Evolutionary conservation across 2,329 filamentous ascomycete species (phyloP).

Genomic region (Chrysoporthe cubensis): DNA sequence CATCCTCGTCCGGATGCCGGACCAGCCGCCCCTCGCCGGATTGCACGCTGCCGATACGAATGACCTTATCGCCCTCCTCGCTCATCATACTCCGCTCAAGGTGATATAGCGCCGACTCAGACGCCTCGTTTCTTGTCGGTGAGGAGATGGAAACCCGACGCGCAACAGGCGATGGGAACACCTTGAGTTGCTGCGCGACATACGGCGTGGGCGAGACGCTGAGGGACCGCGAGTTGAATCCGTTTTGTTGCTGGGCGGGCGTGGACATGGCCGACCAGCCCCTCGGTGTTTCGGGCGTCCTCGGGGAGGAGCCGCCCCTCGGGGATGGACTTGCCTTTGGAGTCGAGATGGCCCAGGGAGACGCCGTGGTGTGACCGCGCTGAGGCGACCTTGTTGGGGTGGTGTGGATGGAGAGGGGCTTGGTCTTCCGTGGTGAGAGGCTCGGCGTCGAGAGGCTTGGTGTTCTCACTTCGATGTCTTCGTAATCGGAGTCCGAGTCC

Average conservation of each 20-base stretch:
- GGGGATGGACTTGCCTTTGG: background rate
- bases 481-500: conserved; percentile 15
- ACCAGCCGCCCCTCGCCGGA: conserved; percentile 11
- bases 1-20: conserved; percentile 1
- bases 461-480: conserved; percentile 8
- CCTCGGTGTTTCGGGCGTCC: conserved; percentile 10
- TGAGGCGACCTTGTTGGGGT: background rate
- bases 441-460: background rate
- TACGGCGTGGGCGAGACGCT: conserved; percentile 20
- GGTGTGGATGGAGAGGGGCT: background rate
- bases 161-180: conserved; percentile 13
- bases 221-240: conserved; percentile 10
- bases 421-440: background rate
- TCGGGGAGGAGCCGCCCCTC: background rate
- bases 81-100: conserved; percentile 18
- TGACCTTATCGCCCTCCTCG: background rate
- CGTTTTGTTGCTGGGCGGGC: background rate
- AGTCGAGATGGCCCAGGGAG: background rate
- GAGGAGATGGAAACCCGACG: conserved; percentile 5
- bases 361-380: background rate
- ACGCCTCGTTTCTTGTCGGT: conserved; percentile 1
- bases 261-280: conserved; percentile 16
- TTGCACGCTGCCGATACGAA: conserved; percentile 12
- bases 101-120: conserved; percentile 16
- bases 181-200: conserved; percentile 22